These are phyloP conservation scores for Hypoxylon sp. DNA, from an alignment of 2,329 filamentous ascomycete genomes.

Conservation along the genomic window DNA sequence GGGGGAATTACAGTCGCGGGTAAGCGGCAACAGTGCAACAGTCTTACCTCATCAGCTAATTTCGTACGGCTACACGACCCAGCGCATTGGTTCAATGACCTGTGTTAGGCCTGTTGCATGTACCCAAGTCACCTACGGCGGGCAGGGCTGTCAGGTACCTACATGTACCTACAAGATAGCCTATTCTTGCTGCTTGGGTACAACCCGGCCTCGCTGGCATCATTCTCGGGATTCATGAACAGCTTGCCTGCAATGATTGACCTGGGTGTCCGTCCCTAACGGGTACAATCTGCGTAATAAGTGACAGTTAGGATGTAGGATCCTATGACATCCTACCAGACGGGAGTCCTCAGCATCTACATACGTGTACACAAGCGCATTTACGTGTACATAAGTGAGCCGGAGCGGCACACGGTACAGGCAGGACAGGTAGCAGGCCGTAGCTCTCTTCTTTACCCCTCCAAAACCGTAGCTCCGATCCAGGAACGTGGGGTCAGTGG, in stretches of 20 bases:
- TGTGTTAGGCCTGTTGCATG: not conserved
- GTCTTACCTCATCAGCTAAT: slow-evolving; percentile 8
- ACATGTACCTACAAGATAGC: too few relatives aligned
- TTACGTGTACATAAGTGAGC: slow-evolving; percentile 5
- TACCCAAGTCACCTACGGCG: too few relatives aligned
- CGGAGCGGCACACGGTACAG: not conserved
- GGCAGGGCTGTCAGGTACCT: not conserved
- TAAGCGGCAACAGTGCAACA: slow-evolving; percentile 2
- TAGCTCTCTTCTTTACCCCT: slow-evolving; percentile 31
- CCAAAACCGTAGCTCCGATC: slow-evolving; percentile 47
- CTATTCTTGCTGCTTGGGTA: too few relatives aligned
- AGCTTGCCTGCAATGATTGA: too few relatives aligned
- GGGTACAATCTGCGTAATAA: too few relatives aligned
- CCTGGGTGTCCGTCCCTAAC: too few relatives aligned
- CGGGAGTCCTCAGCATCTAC: slow-evolving; percentile 14
- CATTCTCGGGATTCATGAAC: too few relatives aligned
- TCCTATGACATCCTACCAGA: not conserved
- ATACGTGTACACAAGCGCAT: not conserved
- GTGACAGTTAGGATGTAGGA: not conserved
- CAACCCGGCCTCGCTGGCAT: too few relatives aligned
- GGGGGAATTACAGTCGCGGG: not conserved
- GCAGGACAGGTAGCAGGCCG: not conserved
- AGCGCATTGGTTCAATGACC: slow-evolving; percentile 26
- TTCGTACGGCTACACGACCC: slow-evolving; percentile 15
- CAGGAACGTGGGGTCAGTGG: slow-evolving; percentile 51